Conservation (phyloP, 805 yeast species). For the Candida khao-thaluensis region DNA sequence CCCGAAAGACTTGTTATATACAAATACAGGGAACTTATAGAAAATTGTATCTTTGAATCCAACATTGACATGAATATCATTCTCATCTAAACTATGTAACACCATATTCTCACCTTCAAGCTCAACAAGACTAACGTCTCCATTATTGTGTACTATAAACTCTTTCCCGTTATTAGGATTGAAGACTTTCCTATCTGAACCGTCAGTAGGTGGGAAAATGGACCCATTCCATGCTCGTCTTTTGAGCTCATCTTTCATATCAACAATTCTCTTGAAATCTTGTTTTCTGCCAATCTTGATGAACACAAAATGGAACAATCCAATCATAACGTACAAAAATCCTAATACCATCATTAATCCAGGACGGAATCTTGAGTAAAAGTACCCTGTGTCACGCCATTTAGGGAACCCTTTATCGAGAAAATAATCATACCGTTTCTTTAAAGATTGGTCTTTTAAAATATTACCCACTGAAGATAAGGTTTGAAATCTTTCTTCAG, state of each 20-base stretch:
- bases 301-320: slow-evolving; percentile 58
- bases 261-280: slow-evolving; percentile 55
- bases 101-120: slow-evolving; percentile 35
- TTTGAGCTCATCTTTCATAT: slow-evolving; percentile 51
- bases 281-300: slow-evolving; percentile 54
- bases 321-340: slow-evolving; percentile 50
- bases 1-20: slow-evolving; percentile 50
- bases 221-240: slow-evolving; percentile 57
- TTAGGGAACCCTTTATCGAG: slow-evolving; percentile 81
- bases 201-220: slow-evolving; percentile 49
- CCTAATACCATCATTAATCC: slow-evolving; percentile 51
- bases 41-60: slow-evolving; percentile 49
- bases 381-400: slow-evolving; percentile 69
- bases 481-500: slow-evolving; percentile 72
- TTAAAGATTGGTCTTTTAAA: slow-evolving; percentile 53
- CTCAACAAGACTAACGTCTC: slow-evolving; percentile 54
- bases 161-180: slow-evolving; percentile 47
- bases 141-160: slow-evolving; percentile 56
- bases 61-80: slow-evolving; percentile 47
- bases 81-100: slow-evolving; percentile 43
- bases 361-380: slow-evolving; percentile 68
- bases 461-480: slow-evolving; percentile 75
- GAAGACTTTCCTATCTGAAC: slow-evolving; percentile 42
- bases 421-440: slow-evolving; percentile 80
- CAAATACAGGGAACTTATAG: slow-evolving; percentile 37